These are phyloP conservation scores for Sonneratia alba DNA, from an alignment of 345 rosid species.

Conservation along the genomic window DNA sequence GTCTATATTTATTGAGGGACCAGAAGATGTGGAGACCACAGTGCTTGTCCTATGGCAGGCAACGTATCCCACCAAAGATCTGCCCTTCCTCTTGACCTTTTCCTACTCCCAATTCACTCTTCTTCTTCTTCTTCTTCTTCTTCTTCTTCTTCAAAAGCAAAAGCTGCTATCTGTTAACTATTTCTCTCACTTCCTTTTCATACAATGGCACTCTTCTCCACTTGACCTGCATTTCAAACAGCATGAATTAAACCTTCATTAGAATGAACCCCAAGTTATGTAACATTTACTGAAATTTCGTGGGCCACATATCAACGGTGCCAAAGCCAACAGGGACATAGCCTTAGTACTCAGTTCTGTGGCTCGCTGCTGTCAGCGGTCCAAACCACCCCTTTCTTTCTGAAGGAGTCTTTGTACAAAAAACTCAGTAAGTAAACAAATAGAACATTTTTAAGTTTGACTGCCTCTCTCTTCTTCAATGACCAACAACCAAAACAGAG, in stretches of 20 bases:
- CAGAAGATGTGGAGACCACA: slow-evolving; percentile 34
- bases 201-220: not conserved
- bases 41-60: slow-evolving; percentile 42
- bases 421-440: not conserved
- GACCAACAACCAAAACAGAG: not conserved
- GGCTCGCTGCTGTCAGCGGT: not conserved
- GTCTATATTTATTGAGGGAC: slow-evolving; percentile 11
- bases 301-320: not conserved
- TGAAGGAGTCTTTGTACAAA: not conserved
- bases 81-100: slow-evolving; percentile 24
- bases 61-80: slow-evolving; percentile 62
- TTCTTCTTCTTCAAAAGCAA: slow-evolving; percentile 21
- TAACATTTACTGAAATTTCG: not conserved
- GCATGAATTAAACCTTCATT: not conserved
- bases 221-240: slow-evolving; percentile 26
- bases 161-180: slow-evolving; percentile 17
- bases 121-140: slow-evolving; percentile 1
- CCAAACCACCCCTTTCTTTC: not conserved
- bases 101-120: slow-evolving; percentile 11
- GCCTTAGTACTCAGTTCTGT: not conserved
- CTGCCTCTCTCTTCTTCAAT: not conserved
- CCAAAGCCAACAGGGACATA: not conserved
- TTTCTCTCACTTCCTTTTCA: slow-evolving; percentile 14
- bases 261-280: not conserved
- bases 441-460: not conserved